Evolutionary conservation across 1,284 basidiomycete species (phyloP).

Genomic region (Ceratobasidium sp.): DNA sequence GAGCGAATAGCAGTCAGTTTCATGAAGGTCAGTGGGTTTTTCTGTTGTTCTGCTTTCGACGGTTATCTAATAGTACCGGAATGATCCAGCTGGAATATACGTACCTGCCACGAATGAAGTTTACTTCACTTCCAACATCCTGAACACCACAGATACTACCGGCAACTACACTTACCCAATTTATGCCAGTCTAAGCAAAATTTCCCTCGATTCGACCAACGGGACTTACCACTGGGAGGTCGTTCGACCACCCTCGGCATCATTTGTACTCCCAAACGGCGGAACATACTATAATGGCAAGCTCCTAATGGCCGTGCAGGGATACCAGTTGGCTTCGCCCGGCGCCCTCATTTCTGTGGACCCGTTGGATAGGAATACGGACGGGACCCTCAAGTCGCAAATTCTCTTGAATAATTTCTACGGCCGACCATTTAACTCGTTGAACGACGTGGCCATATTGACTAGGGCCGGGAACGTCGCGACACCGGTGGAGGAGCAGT

Average conservation of each 20-base stretch:
- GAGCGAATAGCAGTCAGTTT: slow-evolving; percentile 31
- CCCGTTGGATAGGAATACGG: slow-evolving; percentile 4
- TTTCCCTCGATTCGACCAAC: slow-evolving; percentile 36
- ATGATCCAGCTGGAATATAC: slow-evolving; percentile 33
- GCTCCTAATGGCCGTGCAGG: slow-evolving; percentile 33
- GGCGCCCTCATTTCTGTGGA: slow-evolving; percentile 20
- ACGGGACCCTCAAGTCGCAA: slow-evolving; percentile 21
- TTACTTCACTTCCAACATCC: slow-evolving; percentile 42
- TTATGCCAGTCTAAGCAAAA: slow-evolving; percentile 25
- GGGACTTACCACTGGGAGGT: slow-evolving; percentile 30
- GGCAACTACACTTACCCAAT: slow-evolving; percentile 27
- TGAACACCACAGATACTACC: slow-evolving; percentile 18
- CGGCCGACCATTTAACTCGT: slow-evolving; percentile 82
- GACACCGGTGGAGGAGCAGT: slow-evolving; percentile 42
- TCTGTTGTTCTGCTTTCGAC: not conserved
- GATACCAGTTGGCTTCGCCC: slow-evolving; percentile 22
- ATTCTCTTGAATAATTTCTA: slow-evolving; percentile 73
- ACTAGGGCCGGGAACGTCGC: slow-evolving; percentile 70
- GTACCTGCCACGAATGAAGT: slow-evolving; percentile 35
- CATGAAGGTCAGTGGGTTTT: slow-evolving; percentile 21
- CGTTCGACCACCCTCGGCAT: slow-evolving; percentile 4
- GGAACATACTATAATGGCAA: slow-evolving; percentile 36
- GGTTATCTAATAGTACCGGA: not conserved
- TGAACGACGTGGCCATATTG: slow-evolving; percentile 73
- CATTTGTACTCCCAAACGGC: slow-evolving; percentile 38